These are phyloP conservation scores for Tetradesmus obliquus DNA, from an alignment of 139 green algal species.

Conservation along the genomic window DNA sequence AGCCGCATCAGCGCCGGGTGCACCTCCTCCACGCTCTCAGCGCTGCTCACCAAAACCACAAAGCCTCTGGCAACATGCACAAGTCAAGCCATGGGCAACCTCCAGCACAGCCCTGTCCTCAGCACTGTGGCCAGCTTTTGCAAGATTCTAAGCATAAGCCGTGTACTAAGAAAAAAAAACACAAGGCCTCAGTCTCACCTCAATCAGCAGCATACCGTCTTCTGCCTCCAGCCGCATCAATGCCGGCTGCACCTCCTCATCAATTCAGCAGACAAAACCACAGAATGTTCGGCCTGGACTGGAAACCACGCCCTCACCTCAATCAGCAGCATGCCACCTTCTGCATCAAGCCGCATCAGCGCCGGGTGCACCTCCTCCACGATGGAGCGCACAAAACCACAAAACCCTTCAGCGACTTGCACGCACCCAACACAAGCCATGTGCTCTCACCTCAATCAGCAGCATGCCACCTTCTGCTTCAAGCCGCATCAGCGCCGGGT, in stretches of 20 bases:
- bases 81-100: background rate
- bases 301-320: conserved; percentile 1
- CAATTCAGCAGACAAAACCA: no score
- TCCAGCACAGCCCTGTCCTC: background rate
- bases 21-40: conserved; percentile 36
- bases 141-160: no score
- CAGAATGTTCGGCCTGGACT: no score
- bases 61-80: no score
- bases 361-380: conserved; percentile 27
- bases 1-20: conserved; percentile 41
- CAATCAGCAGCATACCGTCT: conserved; percentile 21
- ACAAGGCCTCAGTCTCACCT: background rate
- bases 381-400: background rate
- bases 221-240: conserved; percentile 45
- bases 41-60: conserved; percentile 29
- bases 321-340: conserved; percentile 47
- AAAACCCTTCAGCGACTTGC: no score
- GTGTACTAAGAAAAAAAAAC: no score
- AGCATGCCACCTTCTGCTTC: conserved; percentile 46
- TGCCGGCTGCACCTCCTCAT: conserved; percentile 25
- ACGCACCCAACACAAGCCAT: no score
- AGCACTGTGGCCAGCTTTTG: no score
- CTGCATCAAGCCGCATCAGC: conserved; percentile 41
- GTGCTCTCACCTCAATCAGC: conserved; percentile 37
- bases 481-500: conserved; percentile 41